Evolutionary conservation across 2,329 filamentous ascomycete species (phyloP).

Genomic region (Phyllosticta ampelicida): DNA sequence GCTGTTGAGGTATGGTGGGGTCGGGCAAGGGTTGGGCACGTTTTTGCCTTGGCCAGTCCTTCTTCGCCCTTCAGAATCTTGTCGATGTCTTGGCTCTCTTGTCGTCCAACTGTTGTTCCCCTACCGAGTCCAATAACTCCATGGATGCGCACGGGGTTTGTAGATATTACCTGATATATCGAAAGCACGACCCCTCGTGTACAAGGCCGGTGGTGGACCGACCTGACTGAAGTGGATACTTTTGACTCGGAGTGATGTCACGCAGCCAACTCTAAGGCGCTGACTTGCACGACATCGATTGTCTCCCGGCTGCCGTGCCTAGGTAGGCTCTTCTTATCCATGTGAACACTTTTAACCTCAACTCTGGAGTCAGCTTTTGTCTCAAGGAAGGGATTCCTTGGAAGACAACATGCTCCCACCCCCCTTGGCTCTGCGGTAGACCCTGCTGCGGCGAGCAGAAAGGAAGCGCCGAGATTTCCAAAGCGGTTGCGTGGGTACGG

Average conservation of each 20-base stretch:
- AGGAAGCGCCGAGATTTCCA: not conserved
- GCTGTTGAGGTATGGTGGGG: constrained; percentile 3
- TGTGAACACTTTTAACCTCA: not conserved
- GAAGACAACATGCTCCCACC: not conserved
- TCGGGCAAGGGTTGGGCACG: constrained; percentile 3
- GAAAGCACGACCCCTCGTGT: not conserved
- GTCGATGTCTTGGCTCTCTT: constrained; percentile 5
- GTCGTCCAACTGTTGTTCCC: constrained; percentile 3
- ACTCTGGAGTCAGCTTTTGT: not conserved
- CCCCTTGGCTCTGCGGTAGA: too few species aligned
- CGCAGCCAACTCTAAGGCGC: not conserved
- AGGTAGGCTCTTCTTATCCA: not conserved
- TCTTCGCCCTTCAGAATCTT: constrained; percentile 3
- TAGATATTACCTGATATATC: too few species aligned
- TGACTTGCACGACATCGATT: not conserved
- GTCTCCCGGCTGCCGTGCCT: not conserved
- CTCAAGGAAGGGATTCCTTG: not conserved
- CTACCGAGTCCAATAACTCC: constrained; percentile 1
- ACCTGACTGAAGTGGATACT: not conserved
- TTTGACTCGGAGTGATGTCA: not conserved
- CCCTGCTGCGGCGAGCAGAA: not conserved
- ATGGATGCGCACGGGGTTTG: not conserved
- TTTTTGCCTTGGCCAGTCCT: not conserved
- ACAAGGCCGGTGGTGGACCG: not conserved
- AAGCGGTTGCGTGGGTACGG: not conserved